A percentile compares a stretch with the other conserved stretches of the same genome.
Evolutionary conservation across 345 rosid genomes (phyloP).

Genomic region (Turritis glabra): DNA sequence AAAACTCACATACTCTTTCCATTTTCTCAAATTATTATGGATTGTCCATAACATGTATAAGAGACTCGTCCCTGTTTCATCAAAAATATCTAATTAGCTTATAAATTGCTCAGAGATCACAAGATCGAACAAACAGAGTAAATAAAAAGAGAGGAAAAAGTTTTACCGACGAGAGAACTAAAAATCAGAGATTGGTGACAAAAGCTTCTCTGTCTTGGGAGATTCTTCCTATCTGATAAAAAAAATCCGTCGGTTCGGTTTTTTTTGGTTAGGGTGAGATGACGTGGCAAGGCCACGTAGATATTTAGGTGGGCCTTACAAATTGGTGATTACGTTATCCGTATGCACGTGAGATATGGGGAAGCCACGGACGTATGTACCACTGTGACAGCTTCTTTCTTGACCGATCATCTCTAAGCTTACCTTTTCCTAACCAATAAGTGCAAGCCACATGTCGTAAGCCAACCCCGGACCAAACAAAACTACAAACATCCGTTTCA

Average conservation of each 20-base stretch:
- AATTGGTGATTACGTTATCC: conserved; percentile 47
- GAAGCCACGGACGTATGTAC: conserved; percentile 34
- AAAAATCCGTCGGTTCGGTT: conserved; percentile 13
- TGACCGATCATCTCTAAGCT: conserved; percentile 37
- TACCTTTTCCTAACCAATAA: conserved; percentile 30
- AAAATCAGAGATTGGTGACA: conserved; percentile 24
- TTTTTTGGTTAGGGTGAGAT: conserved; percentile 16
- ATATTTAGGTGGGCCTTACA: conserved; percentile 40
- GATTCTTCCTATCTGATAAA: conserved; percentile 33
- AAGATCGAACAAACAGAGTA: conserved; percentile 6
- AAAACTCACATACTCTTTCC: conserved; percentile 75
- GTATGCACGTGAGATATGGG: conserved; percentile 48
- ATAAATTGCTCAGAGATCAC: not conserved
- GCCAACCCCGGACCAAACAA: conserved; percentile 8
- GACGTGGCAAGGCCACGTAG: conserved; percentile 34
- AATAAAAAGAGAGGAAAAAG: not conserved
- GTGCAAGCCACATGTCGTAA: not conserved
- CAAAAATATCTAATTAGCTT: conserved; percentile 13
- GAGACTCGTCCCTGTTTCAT: conserved; percentile 35
- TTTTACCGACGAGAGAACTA: conserved; percentile 14
- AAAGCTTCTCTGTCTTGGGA: conserved; percentile 32
- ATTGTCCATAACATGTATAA: conserved; percentile 1
- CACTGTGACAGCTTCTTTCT: conserved; percentile 26
- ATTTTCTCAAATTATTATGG: conserved; percentile 33
- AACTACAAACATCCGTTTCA: not conserved